Percentiles rank a stretch among this genome's conserved stretches.
Conservation (phyloP, 2,329 filamentous ascomycete species). For the Coleophoma eucalyptorum region DNA sequence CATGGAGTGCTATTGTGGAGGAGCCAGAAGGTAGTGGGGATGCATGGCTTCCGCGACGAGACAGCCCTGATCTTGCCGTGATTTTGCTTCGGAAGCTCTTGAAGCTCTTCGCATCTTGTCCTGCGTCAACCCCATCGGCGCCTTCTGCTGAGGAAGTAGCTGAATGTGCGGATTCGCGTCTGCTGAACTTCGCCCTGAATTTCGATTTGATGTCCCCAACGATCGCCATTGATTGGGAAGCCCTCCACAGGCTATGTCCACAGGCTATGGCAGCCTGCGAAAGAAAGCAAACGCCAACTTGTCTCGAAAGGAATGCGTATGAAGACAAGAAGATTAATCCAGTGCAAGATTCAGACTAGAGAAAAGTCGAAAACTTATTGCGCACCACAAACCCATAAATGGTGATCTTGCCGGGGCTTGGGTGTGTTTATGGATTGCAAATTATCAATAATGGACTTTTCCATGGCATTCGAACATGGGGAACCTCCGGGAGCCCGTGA, state of each 20-base stretch:
- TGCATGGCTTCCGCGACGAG: background rate
- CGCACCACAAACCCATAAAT: background rate
- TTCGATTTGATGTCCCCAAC: slow-evolving; percentile 20
- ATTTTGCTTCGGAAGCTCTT: background rate
- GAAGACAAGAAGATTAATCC: background rate
- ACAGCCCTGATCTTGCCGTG: background rate
- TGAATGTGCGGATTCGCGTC: slow-evolving; percentile 16
- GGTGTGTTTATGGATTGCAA: too few relatives aligned
- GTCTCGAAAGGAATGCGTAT: background rate
- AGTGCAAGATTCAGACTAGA: background rate
- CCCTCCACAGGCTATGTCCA: background rate
- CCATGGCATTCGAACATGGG: too few relatives aligned
- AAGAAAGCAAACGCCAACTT: background rate
- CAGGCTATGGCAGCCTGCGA: background rate
- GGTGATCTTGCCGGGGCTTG: too few relatives aligned
- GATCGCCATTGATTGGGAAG: slow-evolving; percentile 13
- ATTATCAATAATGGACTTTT: too few relatives aligned
- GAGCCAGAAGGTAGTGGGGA: background rate
- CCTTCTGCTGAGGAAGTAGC: slow-evolving; percentile 7
- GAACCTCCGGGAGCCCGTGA: too few relatives aligned
- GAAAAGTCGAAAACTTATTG: background rate
- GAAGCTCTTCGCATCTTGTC: background rate
- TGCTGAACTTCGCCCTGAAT: slow-evolving; percentile 18
- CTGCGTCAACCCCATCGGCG: background rate
- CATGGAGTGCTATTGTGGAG: background rate